phyloP scores from a whole-genome alignment of 2,329 filamentous ascomycete genomes.

The Mycosphaerelloides madeirae region DNA sequence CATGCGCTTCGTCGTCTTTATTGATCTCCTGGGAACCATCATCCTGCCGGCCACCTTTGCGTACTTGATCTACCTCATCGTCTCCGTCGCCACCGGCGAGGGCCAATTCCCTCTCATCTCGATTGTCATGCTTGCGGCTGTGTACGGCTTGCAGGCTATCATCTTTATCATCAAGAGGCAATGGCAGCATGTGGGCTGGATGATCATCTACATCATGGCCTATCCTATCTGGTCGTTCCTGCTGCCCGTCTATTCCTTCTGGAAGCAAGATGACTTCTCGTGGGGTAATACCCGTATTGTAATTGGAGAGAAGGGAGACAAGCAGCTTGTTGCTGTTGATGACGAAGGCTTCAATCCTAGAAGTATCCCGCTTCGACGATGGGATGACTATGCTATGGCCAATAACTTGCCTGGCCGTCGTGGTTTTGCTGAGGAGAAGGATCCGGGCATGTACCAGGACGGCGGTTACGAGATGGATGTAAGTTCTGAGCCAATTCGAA shows the following conservation, averaged over 20 bases:
- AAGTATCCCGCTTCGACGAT: conserved; percentile 87
- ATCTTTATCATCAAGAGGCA: conserved; percentile 96
- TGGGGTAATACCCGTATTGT: conserved; percentile 99
- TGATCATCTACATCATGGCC: conserved; percentile 96
- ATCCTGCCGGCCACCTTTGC: conserved; percentile 86
- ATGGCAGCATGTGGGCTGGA: conserved; percentile 99
- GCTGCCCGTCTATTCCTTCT: conserved; percentile 95
- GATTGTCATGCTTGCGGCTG: conserved; percentile 79
- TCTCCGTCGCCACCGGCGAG: conserved; percentile 61
- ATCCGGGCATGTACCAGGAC: conserved; percentile 22
- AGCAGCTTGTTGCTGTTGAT: conserved; percentile 78
- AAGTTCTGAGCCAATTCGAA: too few relatives aligned
- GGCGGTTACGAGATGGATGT: conserved; percentile 88
- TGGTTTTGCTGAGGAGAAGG: conserved; percentile 44
- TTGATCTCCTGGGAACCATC: conserved; percentile 87
- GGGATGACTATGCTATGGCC: conserved; percentile 87
- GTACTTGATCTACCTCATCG: conserved; percentile 85
- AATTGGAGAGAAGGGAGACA: conserved; percentile 85
- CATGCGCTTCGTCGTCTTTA: conserved; percentile 96
- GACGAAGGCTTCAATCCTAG: conserved; percentile 86
- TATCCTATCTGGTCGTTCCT: conserved; percentile 91
- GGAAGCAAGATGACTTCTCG: conserved; percentile 98
- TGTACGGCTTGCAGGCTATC: conserved; percentile 89
- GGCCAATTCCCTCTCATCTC: conserved; percentile 83
- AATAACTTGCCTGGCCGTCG: conserved; percentile 91